A percentile compares a stretch with the other conserved stretches of the same genome.
These are phyloP conservation scores for button mushroom (Agaricus bisporus) DNA, from an alignment of 768 basidiomycete species.

Conservation along the genomic window DNA sequence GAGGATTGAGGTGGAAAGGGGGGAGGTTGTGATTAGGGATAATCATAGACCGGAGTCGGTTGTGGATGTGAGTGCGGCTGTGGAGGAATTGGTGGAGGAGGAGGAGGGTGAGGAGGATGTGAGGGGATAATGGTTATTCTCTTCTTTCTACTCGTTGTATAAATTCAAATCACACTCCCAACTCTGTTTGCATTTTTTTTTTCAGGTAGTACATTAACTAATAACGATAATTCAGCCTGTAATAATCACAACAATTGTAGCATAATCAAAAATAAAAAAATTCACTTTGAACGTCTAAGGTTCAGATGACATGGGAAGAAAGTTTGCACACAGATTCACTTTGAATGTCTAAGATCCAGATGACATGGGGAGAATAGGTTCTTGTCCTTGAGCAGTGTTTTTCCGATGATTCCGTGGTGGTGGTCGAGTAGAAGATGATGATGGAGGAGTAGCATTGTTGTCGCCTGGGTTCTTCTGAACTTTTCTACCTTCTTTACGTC, in stretches of 20 bases:
- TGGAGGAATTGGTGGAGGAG: not conserved
- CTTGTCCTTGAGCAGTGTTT: not conserved
- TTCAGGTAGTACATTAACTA: no score
- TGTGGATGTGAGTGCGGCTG: not conserved
- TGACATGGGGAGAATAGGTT: not conserved
- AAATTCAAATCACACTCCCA: no score
- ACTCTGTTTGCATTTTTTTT: no score
- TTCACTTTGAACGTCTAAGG: no score
- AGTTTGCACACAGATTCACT: not conserved
- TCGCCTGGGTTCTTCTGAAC: not conserved
- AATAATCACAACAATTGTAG: no score
- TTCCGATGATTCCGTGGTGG: not conserved
- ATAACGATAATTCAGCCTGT: no score
- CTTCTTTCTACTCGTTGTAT: no score
- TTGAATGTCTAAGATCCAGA: not conserved
- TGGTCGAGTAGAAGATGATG: not conserved
- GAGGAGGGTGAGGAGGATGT: not conserved
- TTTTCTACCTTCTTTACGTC: not conserved
- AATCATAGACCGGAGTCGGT: constrained; percentile 52
- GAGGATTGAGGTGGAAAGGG: constrained; percentile 39
- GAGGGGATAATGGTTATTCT: no score
- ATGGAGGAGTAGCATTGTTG: not conserved
- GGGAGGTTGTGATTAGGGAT: constrained; percentile 48
- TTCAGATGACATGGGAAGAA: no score
- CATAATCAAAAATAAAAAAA: no score